Evolutionary conservation across 2,329 filamentous ascomycete species (phyloP).

Genomic region (Phyllosticta citriasiana): DNA sequence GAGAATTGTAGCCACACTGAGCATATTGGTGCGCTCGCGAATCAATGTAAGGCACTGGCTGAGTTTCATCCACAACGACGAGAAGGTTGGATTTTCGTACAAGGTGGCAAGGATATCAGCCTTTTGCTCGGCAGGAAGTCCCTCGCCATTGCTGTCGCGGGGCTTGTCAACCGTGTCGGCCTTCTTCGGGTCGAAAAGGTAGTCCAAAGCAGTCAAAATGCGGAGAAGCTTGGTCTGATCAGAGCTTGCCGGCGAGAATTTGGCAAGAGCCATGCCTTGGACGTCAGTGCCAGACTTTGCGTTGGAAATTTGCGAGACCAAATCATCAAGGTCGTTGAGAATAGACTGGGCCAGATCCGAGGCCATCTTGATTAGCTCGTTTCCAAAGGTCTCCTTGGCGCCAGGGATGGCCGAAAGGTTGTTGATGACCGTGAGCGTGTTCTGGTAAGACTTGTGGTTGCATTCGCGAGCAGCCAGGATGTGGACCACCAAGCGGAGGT

Average conservation of each 20-base stretch:
- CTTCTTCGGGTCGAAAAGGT: conserved; percentile 78
- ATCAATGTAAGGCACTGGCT: conserved; percentile 84
- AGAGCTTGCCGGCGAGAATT: conserved; percentile 91
- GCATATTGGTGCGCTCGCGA: conserved; percentile 83
- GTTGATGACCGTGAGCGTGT: conserved; percentile 97
- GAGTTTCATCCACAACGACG: conserved; percentile 81
- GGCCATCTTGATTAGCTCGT: conserved; percentile 81
- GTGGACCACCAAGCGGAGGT: conserved; percentile 87
- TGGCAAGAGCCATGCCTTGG: conserved; percentile 83
- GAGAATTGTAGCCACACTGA: conserved; percentile 93
- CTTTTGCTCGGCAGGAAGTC: conserved; percentile 54
- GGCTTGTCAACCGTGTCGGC: conserved; percentile 44
- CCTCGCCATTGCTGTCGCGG: conserved; percentile 33
- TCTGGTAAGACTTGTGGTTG: conserved; percentile 94
- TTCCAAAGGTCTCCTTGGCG: conserved; percentile 83
- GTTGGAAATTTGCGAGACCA: conserved; percentile 76
- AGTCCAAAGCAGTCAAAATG: conserved; percentile 86
- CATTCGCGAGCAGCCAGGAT: conserved; percentile 95
- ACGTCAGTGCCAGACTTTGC: conserved; percentile 88
- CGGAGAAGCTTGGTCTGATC: conserved; percentile 94
- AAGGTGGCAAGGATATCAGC: conserved; percentile 78
- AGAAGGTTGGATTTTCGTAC: conserved; percentile 86
- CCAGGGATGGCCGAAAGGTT: conserved; percentile 89
- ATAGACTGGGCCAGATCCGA: conserved; percentile 77
- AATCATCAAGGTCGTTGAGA: conserved; percentile 69